Evolutionary conservation across 2,329 filamentous ascomycete species (phyloP), one percentile per base, ranked within the genome.

Genomic region (Bipolaris victoriae): DNA sequence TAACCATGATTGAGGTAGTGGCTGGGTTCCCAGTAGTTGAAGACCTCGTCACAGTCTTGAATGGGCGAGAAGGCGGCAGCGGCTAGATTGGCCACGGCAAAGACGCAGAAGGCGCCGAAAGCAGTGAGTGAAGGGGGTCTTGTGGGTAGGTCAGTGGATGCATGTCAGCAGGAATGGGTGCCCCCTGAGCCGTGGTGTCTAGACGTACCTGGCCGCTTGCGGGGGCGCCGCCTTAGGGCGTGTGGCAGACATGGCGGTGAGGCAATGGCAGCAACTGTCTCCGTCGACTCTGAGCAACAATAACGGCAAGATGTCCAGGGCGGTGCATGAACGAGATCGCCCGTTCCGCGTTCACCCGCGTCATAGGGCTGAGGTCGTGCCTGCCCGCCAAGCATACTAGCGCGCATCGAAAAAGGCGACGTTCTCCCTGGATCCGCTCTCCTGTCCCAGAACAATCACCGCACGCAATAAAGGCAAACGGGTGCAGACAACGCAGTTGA

Each of bases 21-120:
- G 0, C 93, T 88, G 0, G 95, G 94, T 71, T 99, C 95, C 92
- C 94, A 99, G 81, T 97, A 99, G 76, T 99, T 99, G 84, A 96
- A 99, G 10, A 94, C 94, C 80, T 99, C 95, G 70, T 99, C 95
- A 75, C 95, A 99, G 77, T 99, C 95, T 76, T 97, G 93, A 64
- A 99, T 97, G 0, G 95, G 95, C 1, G 92, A 88, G 74, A 89
- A 94, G 31, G 90, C 71, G 10, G 94, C 95, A 6, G 94, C 90
- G 20, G 94, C 69, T 16, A 90, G 64, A 72, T 92, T 92, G 63
- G 90, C 88, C 29, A 82, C 80, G 44, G 96, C 80, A 75, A 96
- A 95, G 62, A 91, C 77, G 72, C 90, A 95, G 75, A 97, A 96
- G 11, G 90, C 90, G 45, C 86, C 83, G 64, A 91, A 90, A 53